Percentiles rank a stretch among this genome's conserved stretches.
phyloP scores from a whole-genome alignment of 2,329 filamentous ascomycete species.

The Fusarium siculi region DNA sequence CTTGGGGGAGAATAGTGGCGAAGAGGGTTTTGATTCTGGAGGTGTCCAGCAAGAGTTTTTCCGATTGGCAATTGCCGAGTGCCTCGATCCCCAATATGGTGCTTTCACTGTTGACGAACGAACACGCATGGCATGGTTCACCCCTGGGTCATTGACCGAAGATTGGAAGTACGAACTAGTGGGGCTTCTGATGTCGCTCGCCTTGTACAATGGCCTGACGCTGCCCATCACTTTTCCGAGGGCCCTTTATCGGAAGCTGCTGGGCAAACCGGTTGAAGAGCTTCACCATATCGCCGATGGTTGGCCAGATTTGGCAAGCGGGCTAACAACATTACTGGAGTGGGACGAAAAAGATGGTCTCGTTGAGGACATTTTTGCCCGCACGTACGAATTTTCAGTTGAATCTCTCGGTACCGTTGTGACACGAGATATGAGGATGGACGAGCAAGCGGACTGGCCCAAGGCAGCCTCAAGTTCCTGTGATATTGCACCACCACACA shows the following conservation, averaged over 20 bases:
- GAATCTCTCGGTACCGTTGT: conserved; percentile 67
- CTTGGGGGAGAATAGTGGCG: conserved; percentile 82
- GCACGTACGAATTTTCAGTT: conserved; percentile 87
- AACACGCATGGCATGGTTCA: conserved; percentile 88
- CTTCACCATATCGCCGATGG: conserved; percentile 85
- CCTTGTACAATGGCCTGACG: conserved; percentile 92
- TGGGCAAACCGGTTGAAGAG: conserved; percentile 74
- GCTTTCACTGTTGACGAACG: conserved; percentile 82
- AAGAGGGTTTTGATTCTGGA: conserved; percentile 92
- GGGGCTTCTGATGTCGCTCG: conserved; percentile 87
- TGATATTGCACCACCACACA: conserved; percentile 35
- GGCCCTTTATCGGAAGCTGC: conserved; percentile 83
- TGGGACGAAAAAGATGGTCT: conserved; percentile 81
- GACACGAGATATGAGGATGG: conserved; percentile 64
- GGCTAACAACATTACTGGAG: conserved; percentile 76
- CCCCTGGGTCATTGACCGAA: conserved; percentile 82
- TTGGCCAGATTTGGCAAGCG: conserved; percentile 84
- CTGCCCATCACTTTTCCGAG: conserved; percentile 89
- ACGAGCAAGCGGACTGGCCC: conserved; percentile 60
- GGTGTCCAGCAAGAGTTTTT: conserved; percentile 98
- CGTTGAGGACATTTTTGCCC: conserved; percentile 82
- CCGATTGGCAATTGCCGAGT: conserved; percentile 81
- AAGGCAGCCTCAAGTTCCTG: conserved; percentile 54
- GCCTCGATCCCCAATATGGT: conserved; percentile 80
- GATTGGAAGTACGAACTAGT: conserved; percentile 91